phyloP scores from a whole-genome alignment of 805 yeast species.

The Yamadazyma paraphyllophila region DNA sequence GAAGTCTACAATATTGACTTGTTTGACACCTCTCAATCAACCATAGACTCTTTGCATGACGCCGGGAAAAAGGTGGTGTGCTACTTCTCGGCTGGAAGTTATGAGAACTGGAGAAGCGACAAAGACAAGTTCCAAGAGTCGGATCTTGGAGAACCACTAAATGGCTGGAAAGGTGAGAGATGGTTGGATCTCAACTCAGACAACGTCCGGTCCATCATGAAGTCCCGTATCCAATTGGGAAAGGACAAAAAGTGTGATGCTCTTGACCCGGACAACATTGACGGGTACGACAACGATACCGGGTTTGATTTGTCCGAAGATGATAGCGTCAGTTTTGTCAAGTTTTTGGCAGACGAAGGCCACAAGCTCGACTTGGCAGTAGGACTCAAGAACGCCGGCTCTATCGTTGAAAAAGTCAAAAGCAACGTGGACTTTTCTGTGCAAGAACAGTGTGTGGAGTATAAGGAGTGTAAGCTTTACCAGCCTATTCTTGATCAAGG shows the following conservation, averaged over 20 bases:
- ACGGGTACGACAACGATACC: slow-evolving; percentile 26
- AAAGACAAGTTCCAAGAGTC: slow-evolving; percentile 14
- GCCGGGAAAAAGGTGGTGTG: slow-evolving; percentile 23
- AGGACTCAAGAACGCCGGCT: slow-evolving; percentile 25
- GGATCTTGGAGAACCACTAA: slow-evolving; percentile 23
- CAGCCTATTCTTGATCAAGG: slow-evolving; percentile 13
- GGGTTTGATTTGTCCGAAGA: slow-evolving; percentile 23
- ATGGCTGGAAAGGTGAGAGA: slow-evolving; percentile 28
- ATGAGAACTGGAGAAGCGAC: slow-evolving; percentile 28
- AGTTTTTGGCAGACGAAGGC: slow-evolving; percentile 19
- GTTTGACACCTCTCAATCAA: slow-evolving; percentile 11
- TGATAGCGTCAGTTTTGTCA: slow-evolving; percentile 22
- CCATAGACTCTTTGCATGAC: slow-evolving; percentile 17
- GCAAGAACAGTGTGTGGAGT: slow-evolving; percentile 27
- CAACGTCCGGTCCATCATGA: slow-evolving; percentile 20
- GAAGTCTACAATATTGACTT: slow-evolving; percentile 25
- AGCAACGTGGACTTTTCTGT: slow-evolving; percentile 22
- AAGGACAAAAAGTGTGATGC: slow-evolving; percentile 23
- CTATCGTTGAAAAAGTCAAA: slow-evolving; percentile 18
- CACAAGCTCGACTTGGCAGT: slow-evolving; percentile 19
- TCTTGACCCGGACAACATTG: slow-evolving; percentile 28
- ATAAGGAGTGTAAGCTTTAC: slow-evolving; percentile 21
- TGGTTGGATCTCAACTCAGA: slow-evolving; percentile 23
- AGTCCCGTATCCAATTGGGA: slow-evolving; percentile 19
- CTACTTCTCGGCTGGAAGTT: slow-evolving; percentile 30